Evolutionary conservation across 2,329 filamentous ascomycete species (phyloP), one percentile per base, ranked within the genome.

Genomic region (Ceratocystiopsis sp.): DNA sequence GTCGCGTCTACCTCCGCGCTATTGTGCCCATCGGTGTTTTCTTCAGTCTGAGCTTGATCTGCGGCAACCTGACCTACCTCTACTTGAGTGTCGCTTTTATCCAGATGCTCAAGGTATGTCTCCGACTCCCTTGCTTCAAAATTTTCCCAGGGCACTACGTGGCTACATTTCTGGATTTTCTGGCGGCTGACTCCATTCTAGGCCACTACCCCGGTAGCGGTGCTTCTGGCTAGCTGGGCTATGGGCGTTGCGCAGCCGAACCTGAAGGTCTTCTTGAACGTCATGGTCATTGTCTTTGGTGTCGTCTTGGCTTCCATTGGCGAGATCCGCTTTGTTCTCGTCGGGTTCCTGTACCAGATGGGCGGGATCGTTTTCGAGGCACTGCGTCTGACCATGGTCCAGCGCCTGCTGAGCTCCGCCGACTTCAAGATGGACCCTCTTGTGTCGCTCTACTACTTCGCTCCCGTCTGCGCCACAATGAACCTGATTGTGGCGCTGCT

Each of bases 41-140:
- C 68, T 96, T 95, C 77, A 91, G 83, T 59, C 68, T 95, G 68
- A 91, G 82, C 63, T 73, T 96, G 68, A 95, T 96, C 59, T 95
- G 86, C 64, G 86, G 87, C 58, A 96, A 96, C 68, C 65, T 93
- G 64, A 86, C 89, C 54, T 96, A 96, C 60, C 75, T 95, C 44
- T 94, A 95, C 64, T 75, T 96, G 48, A 91, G 82, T 52, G 89
- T 96, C 46, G 83, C 89, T 47, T 96, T 96, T 63, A 96, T 96
- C 57, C 89, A 96, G 71, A 96, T 96, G 89, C 78, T 96, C 62
- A 96, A 96, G 82, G 81, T 85, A 13, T 7, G 38, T 17, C 9
- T 40, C 13, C 18, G 10, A 29, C 6, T 11, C 25, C 25, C 25
- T 21, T 21, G 19, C 4, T 21, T n/a, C n/a, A n/a, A n/a, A n/a